Percentiles rank a stretch among this genome's conserved stretches.
These are phyloP conservation scores for Sugiyamaella japonica DNA, from an alignment of 1,139 yeast genomes.

Conservation along the genomic window DNA sequence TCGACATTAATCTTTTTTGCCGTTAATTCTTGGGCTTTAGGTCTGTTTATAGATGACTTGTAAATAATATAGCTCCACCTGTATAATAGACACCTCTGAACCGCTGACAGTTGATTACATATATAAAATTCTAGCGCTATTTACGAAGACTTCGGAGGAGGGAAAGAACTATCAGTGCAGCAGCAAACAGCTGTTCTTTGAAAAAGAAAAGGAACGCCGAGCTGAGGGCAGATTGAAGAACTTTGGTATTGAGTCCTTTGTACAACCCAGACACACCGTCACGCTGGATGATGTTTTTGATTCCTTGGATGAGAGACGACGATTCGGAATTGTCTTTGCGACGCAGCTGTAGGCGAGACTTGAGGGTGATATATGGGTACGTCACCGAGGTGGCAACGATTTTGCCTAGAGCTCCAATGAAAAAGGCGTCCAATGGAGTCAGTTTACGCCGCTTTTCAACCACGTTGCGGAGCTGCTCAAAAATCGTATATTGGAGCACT, in stretches of 20 bases:
- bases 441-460: constrained; percentile 56
- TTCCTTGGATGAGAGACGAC: constrained; percentile 36
- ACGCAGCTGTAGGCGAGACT: constrained; percentile 81
- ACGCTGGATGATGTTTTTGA: constrained; percentile 53
- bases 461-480: constrained; percentile 77
- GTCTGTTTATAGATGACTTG: constrained; percentile 33
- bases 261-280: constrained; percentile 80
- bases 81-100: background rate
- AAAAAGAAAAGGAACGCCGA: constrained; percentile 90
- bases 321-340: constrained; percentile 41
- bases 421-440: constrained; percentile 66
- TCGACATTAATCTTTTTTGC: constrained; percentile 67
- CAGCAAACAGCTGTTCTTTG: constrained; percentile 69
- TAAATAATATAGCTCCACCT: background rate
- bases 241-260: constrained; percentile 76
- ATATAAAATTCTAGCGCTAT: too few relatives aligned
- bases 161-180: constrained; percentile 37
- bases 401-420: constrained; percentile 88
- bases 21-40: constrained; percentile 64
- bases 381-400: constrained; percentile 82
- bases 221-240: constrained; percentile 78
- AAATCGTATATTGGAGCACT: constrained; percentile 86
- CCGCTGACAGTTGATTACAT: background rate
- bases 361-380: constrained; percentile 85
- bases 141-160: constrained; percentile 31